Conservation (phyloP, 2,329 filamentous ascomycete genomes). For the Talaromyces verruculosus region DNA sequence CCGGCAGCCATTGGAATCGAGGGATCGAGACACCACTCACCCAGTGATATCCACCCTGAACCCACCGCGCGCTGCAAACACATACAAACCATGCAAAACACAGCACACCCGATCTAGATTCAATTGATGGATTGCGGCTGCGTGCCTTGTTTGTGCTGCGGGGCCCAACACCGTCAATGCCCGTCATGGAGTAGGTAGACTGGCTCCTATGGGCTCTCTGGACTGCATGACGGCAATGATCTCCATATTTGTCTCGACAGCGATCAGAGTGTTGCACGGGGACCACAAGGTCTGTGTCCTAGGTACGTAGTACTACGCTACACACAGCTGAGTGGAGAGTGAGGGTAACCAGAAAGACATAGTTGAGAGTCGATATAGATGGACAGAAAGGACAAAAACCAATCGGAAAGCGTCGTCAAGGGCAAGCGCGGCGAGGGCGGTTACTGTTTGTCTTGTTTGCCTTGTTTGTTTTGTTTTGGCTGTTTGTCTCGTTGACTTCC, state of each 20-base stretch:
- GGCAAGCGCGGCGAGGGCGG: slow-evolving; percentile 12
- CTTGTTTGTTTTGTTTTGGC: slow-evolving; percentile 1
- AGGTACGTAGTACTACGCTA: background rate
- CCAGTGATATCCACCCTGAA: background rate
- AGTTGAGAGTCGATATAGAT: background rate
- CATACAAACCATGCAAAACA: slow-evolving; percentile 2
- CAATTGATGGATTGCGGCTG: slow-evolving; percentile 3
- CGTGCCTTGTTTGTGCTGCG: slow-evolving; percentile 18
- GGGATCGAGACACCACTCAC: background rate
- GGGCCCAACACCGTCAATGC: slow-evolving; percentile 15
- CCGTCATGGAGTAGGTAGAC: slow-evolving; percentile 11
- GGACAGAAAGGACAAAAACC: background rate
- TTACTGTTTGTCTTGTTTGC: slow-evolving; percentile 16
- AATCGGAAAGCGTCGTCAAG: slow-evolving; percentile 5
- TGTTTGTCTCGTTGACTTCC: background rate
- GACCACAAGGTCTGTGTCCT: background rate
- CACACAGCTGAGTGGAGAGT: background rate
- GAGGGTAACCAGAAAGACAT: background rate
- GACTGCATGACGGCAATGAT: slow-evolving; percentile 10
- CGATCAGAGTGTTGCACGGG: background rate
- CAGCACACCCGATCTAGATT: slow-evolving; percentile 2
- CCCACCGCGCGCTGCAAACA: background rate
- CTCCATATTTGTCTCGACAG: background rate
- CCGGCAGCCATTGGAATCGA: slow-evolving; percentile 10
- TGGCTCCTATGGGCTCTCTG: background rate